phyloP scores from a whole-genome alignment of 2,329 filamentous ascomycete genomes.

The Neocatenulostroma microsporum region DNA sequence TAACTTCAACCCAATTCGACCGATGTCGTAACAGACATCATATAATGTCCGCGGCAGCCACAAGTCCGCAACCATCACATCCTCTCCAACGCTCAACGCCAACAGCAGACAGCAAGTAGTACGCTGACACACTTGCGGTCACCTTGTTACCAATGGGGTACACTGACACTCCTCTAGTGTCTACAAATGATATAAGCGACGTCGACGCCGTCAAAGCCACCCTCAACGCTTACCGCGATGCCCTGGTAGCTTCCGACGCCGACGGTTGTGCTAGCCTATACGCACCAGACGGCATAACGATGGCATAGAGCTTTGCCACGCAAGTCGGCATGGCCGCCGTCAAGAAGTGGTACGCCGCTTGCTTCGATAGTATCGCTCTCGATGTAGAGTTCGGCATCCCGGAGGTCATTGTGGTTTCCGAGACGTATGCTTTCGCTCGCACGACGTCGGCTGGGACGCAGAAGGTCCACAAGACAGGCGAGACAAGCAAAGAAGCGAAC shows the following conservation, averaged over 20 bases:
- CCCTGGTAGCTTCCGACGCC: constrained; percentile 5
- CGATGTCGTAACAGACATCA: too few species aligned
- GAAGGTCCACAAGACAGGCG: constrained; percentile 8
- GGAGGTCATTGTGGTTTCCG: constrained; percentile 8
- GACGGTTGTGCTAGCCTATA: constrained; percentile 37
- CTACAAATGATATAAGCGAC: too few species aligned
- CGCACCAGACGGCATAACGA: constrained; percentile 36
- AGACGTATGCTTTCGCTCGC: constrained; percentile 11
- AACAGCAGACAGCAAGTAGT: too few species aligned
- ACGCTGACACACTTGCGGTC: too few species aligned
- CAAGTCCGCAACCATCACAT: too few species aligned
- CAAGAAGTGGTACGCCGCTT: constrained; percentile 8
- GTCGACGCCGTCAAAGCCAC: constrained; percentile 2
- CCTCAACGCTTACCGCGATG: constrained; percentile 6
- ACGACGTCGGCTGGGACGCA: constrained; percentile 11
- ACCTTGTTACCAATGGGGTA: too few species aligned
- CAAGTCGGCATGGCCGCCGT: constrained; percentile 10
- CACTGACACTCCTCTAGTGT: too few species aligned
- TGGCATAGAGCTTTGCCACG: constrained; percentile 10
- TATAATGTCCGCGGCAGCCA: too few species aligned
- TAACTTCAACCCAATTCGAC: too few species aligned
- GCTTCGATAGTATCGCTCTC: constrained; percentile 10
- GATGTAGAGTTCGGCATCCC: constrained; percentile 11
- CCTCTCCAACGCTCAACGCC: too few species aligned
- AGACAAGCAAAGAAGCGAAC: constrained; percentile 9